Base-by-base conservation (phyloP, 2,329 filamentous ascomycete genomes). In the Monosporascus sp. region DNA sequence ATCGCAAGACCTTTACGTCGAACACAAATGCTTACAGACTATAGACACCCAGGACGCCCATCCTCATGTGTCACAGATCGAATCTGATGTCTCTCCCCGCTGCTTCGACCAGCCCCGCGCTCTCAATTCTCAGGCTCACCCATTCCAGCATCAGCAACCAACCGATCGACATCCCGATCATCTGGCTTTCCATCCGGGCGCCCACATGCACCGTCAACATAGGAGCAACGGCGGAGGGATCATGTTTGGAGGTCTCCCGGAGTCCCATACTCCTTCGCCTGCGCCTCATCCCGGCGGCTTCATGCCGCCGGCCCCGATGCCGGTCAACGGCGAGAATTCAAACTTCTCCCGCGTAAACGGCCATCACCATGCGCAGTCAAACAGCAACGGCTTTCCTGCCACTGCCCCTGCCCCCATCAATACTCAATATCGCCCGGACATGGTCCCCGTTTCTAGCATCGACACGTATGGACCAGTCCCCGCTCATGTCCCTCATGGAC, bases 231-330 rank as follows among this genome's bases (percentile, higher is more conserved):
- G 78, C 38, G 83, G 77, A 45, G 61, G 60, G 63, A 69, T 84
- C 50, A 74, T 83, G 56, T 84, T 85, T 60, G 79, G 79, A 36
- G 73, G 72, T 7, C 78, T 80, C 56, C 70, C 76, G 35, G 77
- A 75, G 18, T 85, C 83, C 14, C 78, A 79, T 60, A 77, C 74
- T 50, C 79, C 82, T 1, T 86, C 83, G 5, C 83, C 83, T 1
- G 79, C 72, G 43, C 79, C 79, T 50, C 72, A 68, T 46, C 75
- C 75, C 15, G 74, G 72, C 36, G 74, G 71, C 51, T 75, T 77
- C 50, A 74, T 75, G 46, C 75, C 76, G 48, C 78, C 78, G 41
- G 77, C 79, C 9, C 57, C 53, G 22, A 51, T 59, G 44, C 59
- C 59, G 22, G 55, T 63, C 17, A 64, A 64, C 47, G 64, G 64